Conservation (phyloP, 2,329 filamentous ascomycete species). For the Monosporascus ibericus region DNA sequence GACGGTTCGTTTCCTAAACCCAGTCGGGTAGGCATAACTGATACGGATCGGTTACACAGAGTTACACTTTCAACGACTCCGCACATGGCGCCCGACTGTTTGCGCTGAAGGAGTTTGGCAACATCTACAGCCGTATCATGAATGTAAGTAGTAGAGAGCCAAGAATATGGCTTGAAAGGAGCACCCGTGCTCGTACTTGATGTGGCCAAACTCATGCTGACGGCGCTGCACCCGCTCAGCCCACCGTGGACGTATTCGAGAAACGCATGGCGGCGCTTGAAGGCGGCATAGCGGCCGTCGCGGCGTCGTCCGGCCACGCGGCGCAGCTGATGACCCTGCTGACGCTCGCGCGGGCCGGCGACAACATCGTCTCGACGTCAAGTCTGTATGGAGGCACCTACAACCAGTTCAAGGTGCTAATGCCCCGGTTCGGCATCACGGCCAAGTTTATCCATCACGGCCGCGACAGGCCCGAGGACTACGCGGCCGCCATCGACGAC, state of each 20-base stretch:
- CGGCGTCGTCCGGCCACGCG: slow-evolving; percentile 30
- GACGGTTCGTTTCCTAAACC: too few relatives aligned
- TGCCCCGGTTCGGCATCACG: slow-evolving; percentile 31
- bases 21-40: too few relatives aligned
- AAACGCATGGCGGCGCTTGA: slow-evolving; percentile 31
- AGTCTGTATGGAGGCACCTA: slow-evolving; percentile 32
- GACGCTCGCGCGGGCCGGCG: slow-evolving; percentile 26
- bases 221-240: slow-evolving; percentile 14
- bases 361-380: slow-evolving; percentile 31
- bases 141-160: too few relatives aligned
- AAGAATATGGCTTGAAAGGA: too few relatives aligned
- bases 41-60: too few relatives aligned
- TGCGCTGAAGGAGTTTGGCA: too few relatives aligned
- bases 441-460: slow-evolving; percentile 29
- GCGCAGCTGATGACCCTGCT: slow-evolving; percentile 17
- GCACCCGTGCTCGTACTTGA: too few relatives aligned
- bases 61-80: too few relatives aligned
- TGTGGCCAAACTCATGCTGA: too few relatives aligned
- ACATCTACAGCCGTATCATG: too few relatives aligned
- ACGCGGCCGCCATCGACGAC: slow-evolving; percentile 24
- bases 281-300: slow-evolving; percentile 30
- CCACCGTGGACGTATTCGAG: slow-evolving; percentile 32
- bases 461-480: slow-evolving; percentile 20
- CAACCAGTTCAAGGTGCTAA: slow-evolving; percentile 31
- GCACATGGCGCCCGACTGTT: too few relatives aligned